Base-by-base conservation (phyloP, 2,329 filamentous ascomycete genomes). In the Phialophora expanda region DNA sequence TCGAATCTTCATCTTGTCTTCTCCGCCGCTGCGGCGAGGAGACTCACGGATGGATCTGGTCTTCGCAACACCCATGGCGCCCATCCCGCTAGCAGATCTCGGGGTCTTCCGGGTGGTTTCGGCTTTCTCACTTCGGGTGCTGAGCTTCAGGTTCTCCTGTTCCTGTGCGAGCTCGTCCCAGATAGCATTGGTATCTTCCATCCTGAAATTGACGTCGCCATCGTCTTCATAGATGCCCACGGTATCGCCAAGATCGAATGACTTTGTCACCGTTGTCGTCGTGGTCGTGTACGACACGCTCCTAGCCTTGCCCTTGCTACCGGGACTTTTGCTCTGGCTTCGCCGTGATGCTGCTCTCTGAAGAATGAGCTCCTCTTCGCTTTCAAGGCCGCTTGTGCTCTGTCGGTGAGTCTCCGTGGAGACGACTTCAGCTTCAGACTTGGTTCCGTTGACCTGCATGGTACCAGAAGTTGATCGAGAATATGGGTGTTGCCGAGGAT, bases 351-450 rank as follows among this genome's bases (percentile, higher is more conserved):
- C 86, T 69, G 87, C 86, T 83, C 92, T 87, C 57, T 92, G 89
- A 54, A 96, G 80, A 74, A 93, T 90, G 73, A 87, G 86, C 76
- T 97, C 92, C 74, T 96, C 92, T 67, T 97, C 93, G 22, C 89
- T 90, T 75, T 95, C 91, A 9, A 82, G 77, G 41, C 73, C 80
- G 75, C 75, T 85, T 20, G 85, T 84, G 14, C 87, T 88, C 48
- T 85, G 83, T 38, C 87, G 87, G 72, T 90, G 84, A 53, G 65
- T 65, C 26, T 65, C 76, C 70, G 86, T 84, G 50, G 84, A 82
- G 58, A 88, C 80, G 64, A 87, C 77, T 75, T 91, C 89, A 0
- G 85, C 85, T 65, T 88, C 84, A 48, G 67, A 65, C 38, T 60
- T 66, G 56, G 32, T 53, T 14, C 62, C 62, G 55, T 59, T 71